These are phyloP conservation scores for Monosporozyma aerobia DNA, from an alignment of 805 yeast genomes.

Conservation along the genomic window DNA sequence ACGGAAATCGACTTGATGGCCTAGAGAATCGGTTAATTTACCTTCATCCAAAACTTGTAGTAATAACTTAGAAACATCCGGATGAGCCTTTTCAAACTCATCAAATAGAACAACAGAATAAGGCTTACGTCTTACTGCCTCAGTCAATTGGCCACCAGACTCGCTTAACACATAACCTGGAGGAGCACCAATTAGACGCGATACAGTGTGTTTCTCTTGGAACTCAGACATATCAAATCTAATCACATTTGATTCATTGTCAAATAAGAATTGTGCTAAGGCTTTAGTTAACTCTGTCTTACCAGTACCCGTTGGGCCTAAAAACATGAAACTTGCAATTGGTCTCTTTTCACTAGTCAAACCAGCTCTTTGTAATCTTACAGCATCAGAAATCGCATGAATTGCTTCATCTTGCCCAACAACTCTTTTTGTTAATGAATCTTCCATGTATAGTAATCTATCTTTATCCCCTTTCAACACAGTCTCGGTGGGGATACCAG, in stretches of 20 bases:
- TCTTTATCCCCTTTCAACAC: constrained; percentile 93
- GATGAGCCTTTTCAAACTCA: constrained; percentile 95
- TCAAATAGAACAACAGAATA: constrained; percentile 88
- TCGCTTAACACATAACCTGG: constrained; percentile 98
- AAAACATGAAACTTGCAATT: constrained; percentile 89
- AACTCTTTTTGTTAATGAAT: constrained; percentile 63
- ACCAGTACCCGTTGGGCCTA: constrained; percentile 99
- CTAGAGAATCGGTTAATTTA: constrained; percentile 86
- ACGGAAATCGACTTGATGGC: constrained; percentile 86
- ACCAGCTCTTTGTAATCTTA: constrained; percentile 93
- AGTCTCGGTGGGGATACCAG: constrained; percentile 89
- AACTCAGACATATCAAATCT: constrained; percentile 98
- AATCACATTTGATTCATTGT: constrained; percentile 76
- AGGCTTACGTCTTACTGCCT: constrained; percentile 91
- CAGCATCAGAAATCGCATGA: constrained; percentile 83
- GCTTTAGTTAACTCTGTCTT: constrained; percentile 93
- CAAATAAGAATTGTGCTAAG: constrained; percentile 84
- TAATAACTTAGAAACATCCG: constrained; percentile 83
- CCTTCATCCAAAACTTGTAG: constrained; percentile 95
- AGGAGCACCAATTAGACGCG: constrained; percentile 92
- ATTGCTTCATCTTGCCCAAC: constrained; percentile 96
- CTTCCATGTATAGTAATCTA: constrained; percentile 80
- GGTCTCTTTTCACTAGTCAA: constrained; percentile 90
- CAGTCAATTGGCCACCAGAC: constrained; percentile 87
- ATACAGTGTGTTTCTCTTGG: constrained; percentile 86